Conservation (phyloP, 1,139 yeast species). For the Yamadazyma friedrichii region DNA sequence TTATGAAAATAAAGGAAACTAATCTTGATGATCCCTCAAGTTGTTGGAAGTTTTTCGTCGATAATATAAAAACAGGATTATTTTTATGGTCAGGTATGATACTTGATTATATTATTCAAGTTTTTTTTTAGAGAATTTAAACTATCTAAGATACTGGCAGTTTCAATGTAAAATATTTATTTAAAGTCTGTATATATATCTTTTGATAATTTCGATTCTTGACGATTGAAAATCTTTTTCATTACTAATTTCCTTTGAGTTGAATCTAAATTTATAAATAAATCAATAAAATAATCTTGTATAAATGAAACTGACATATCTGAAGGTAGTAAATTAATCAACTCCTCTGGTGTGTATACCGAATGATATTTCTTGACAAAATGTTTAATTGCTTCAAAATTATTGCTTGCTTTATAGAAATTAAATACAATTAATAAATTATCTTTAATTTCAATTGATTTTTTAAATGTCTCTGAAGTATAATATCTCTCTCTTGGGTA, state of each 20-base stretch:
- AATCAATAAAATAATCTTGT: conserved; percentile 24
- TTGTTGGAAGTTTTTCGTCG: conserved; percentile 80
- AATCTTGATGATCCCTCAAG: conserved; percentile 73
- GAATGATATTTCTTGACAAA: conserved; percentile 26
- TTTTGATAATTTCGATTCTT: conserved; percentile 24
- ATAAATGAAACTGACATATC: conserved; percentile 32
- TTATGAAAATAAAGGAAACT: conserved; percentile 65
- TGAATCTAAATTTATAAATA: conserved; percentile 23
- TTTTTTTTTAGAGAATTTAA: conserved; percentile 33
- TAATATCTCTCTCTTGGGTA: conserved; percentile 23
- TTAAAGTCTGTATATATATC: conserved; percentile 17
- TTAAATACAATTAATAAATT: conserved; percentile 20
- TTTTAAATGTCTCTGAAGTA: conserved; percentile 7
- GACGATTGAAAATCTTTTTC: conserved; percentile 29
- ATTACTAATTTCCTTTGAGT: conserved; percentile 20
- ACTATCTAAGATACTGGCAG: not conserved
- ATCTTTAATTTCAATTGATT: conserved; percentile 2
- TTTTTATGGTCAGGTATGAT: conserved; percentile 74
- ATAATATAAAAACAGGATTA: conserved; percentile 80
- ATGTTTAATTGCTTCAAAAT: conserved; percentile 25
- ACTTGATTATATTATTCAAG: conserved; percentile 57
- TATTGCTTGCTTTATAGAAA: conserved; percentile 18
- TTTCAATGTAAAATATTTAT: conserved; percentile 3
- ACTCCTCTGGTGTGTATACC: conserved; percentile 20
- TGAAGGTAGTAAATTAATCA: conserved; percentile 30